Base-by-base conservation (phyloP, 176 grass and related monocot genomes). In the Microstegium vimineum region DNA sequence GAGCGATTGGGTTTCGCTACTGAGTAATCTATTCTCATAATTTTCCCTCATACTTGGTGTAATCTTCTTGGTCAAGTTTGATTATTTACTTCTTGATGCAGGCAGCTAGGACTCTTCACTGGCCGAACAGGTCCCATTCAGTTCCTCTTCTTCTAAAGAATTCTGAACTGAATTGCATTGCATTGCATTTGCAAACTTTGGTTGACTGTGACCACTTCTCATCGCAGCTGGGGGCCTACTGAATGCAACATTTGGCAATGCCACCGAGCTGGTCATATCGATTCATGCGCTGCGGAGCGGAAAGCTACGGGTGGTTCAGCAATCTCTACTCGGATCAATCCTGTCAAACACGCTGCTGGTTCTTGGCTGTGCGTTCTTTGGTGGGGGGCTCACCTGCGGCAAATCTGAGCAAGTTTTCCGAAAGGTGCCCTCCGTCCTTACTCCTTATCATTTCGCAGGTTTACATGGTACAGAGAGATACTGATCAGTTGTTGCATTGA, bases 261-360 rank as follows among this genome's bases (percentile, higher is more conserved):
- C 90, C 25, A 95, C 93, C 0, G 90, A 96, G 78, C 72, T 97
- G 76, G 90, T 97, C 72, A 97, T 93, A 93, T 97, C 94, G 18
- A 85, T 97, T 35, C 86, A 90, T 46, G 88, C 90, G 2, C 77
- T 97, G 27, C 81, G 86, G 68, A 84, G 80, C 27, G 88, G 90
- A 40, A 91, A 90, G 54, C 49, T 91, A 77, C 34, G 86, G 9
- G 88, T 97, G 18, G 91, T 97, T 28, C 94, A 97, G 56, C 90
- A 97, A 52, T 91, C 86, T 75, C 80, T 97, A 7, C 73, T 97
- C 5, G 94, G 94, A 78, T 97, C 88, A 31, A 93, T 97, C 86
- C 36, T 97, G 68, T 91, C 90, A 17, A 97, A 97, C 83, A 85
- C 93, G 80, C 87, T 97, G 8, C 86, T 97, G 31, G 90, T 97